Evolutionary conservation across 75 land plant genomes (phyloP).

Genomic region (Sequoia sempervirens): DNA sequence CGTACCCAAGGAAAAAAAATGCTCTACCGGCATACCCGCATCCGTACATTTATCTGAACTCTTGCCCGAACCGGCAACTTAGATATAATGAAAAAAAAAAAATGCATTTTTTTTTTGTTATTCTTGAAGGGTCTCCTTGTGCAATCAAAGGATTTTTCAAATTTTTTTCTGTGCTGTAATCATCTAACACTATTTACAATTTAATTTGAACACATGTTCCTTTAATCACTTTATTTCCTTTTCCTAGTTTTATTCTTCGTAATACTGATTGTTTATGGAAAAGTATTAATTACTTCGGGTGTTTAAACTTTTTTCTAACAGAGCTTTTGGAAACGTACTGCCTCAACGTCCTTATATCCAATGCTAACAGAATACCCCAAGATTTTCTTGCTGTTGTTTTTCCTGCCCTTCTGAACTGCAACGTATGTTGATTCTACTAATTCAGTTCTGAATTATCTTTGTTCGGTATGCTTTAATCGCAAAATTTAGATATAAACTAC

Average conservation of each 20-base stretch:
- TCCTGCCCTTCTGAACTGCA: not conserved
- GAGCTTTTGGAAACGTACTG: not conserved
- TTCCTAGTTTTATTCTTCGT: not conserved
- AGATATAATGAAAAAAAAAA: no score
- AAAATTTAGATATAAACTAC: not conserved
- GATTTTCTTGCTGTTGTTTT: not conserved
- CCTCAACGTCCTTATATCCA: not conserved
- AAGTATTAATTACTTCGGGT: not conserved
- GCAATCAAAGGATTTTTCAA: not conserved
- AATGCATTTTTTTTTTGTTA: not conserved
- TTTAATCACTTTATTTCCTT: not conserved
- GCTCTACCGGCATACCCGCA: no score
- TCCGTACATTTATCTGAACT: no score
- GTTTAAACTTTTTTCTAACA: not conserved
- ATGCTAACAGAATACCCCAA: not conserved
- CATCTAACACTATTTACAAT: not conserved
- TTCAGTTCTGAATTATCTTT: not conserved
- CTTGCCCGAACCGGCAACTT: no score
- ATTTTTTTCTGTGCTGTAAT: not conserved
- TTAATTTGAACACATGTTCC: not conserved
- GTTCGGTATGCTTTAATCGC: not conserved
- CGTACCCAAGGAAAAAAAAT: no score
- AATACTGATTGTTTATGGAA: not conserved
- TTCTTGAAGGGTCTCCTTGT: not conserved
- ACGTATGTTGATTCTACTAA: not conserved